These are phyloP conservation scores for Auricularia sp. DNA, from an alignment of 768 basidiomycete species.

Conservation along the genomic window DNA sequence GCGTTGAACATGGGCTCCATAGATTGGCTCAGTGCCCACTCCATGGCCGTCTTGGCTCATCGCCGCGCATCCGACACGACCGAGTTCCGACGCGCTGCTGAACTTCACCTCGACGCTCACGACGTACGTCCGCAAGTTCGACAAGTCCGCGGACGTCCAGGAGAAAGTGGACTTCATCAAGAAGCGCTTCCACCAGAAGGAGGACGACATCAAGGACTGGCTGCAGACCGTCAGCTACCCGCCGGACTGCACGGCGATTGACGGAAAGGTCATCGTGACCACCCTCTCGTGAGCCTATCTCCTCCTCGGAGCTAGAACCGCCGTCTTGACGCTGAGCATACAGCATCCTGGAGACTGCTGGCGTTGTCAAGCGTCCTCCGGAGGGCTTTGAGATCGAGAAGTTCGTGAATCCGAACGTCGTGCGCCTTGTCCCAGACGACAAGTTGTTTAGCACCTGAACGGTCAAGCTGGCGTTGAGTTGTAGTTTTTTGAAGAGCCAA, in stretches of 20 bases:
- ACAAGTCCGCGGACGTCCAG: conserved; percentile 26
- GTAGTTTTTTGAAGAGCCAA: too few relatives aligned
- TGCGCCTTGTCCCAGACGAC: conserved; percentile 11
- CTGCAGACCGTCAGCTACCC: conserved; percentile 72
- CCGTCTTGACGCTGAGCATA: conserved; percentile 1
- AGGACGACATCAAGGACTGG: conserved; percentile 83
- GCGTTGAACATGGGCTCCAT: neutral
- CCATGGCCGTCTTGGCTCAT: conserved; percentile 98
- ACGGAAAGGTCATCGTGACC: conserved; percentile 51
- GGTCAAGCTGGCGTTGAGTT: too few relatives aligned
- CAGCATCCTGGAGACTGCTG: conserved; percentile 68
- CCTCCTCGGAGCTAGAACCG: neutral
- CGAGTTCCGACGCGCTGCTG: conserved; percentile 46
- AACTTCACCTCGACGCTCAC: conserved; percentile 59
- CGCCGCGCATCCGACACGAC: conserved; percentile 62
- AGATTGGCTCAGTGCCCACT: conserved; percentile 81
- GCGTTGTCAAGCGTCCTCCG: conserved; percentile 48
- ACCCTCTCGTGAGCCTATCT: conserved; percentile 53
- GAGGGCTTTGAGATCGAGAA: conserved; percentile 44
- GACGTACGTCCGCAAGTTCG: conserved; percentile 54
- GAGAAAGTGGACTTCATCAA: conserved; percentile 66
- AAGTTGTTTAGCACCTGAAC: neutral
- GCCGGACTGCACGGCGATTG: conserved; percentile 50
- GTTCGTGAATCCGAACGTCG: conserved; percentile 52
- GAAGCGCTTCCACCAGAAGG: conserved; percentile 54